Percentiles rank a stretch among this genome's conserved stretches.
Conservation (phyloP, 495 filamentous ascomycete genomes). For the Hypomontagnella submonticulosa region DNA sequence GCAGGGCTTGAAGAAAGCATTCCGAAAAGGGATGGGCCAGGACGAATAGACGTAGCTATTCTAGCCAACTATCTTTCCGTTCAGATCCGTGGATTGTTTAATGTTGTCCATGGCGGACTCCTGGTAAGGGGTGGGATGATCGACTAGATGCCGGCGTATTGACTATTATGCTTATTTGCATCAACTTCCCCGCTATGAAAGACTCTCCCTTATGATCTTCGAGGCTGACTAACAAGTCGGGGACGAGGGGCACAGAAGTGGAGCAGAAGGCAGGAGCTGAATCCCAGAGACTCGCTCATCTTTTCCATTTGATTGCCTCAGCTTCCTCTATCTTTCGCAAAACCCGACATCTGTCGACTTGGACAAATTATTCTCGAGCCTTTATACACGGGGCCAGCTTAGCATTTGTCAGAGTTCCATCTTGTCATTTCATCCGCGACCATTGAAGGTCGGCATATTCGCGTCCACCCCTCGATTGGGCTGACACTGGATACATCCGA, state of each 20-base stretch:
- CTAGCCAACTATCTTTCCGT: not conserved
- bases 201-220: not conserved
- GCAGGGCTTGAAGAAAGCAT: conserved; percentile 82
- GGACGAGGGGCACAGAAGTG: conserved; percentile 35
- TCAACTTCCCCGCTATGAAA: conserved; percentile 15
- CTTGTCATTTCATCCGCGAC: too few species aligned
- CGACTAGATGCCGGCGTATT: not conserved
- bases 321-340: conserved; percentile 19
- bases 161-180: conserved; percentile 1
- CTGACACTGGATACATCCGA: too few species aligned
- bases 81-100: not conserved
- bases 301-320: conserved; percentile 28
- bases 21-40: conserved; percentile 60
- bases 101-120: too few species aligned
- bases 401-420: not conserved
- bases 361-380: not conserved
- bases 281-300: too few species aligned
- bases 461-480: too few species aligned
- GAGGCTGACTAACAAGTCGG: conserved; percentile 28
- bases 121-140: too few species aligned
- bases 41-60: conserved; percentile 22
- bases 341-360: conserved; percentile 23
- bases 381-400: not conserved
- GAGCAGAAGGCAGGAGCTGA: conserved; percentile 8
- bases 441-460: too few species aligned